These are phyloP conservation scores for Draba incana DNA, from an alignment of 345 rosid genomes.

Conservation along the genomic window DNA sequence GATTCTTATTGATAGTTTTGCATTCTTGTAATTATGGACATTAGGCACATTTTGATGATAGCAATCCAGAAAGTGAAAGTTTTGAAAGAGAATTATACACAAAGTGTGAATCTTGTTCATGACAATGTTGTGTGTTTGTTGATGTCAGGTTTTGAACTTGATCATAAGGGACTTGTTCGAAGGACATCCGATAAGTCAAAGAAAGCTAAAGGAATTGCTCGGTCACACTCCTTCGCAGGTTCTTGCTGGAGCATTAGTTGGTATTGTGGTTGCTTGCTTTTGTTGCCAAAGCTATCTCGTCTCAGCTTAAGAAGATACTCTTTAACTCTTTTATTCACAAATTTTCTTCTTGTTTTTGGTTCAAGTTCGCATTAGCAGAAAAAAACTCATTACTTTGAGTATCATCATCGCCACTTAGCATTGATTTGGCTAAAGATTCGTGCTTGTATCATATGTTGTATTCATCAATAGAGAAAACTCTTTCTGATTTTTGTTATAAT, in stretches of 20 bases:
- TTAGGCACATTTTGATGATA: constrained; percentile 4
- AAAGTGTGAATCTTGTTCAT: not conserved
- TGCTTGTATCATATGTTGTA: constrained; percentile 33
- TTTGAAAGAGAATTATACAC: not conserved
- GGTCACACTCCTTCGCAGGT: constrained; percentile 96
- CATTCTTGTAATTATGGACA: constrained; percentile 14
- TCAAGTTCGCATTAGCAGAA: constrained; percentile 15
- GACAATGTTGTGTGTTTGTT: constrained; percentile 5
- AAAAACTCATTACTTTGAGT: constrained; percentile 6
- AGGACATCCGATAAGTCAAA: constrained; percentile 91
- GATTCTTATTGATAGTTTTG: not conserved
- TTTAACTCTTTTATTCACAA: constrained; percentile 3
- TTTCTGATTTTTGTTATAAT: not conserved
- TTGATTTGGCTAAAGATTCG: constrained; percentile 22
- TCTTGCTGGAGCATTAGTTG: constrained; percentile 82
- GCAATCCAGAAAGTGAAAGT: not conserved
- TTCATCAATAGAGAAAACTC: constrained; percentile 31
- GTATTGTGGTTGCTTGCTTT: constrained; percentile 69
- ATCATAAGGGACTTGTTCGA: constrained; percentile 87
- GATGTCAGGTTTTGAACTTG: constrained; percentile 76
- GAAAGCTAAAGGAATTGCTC: constrained; percentile 91
- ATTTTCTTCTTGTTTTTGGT: constrained; percentile 15
- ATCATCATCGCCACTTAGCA: not conserved
- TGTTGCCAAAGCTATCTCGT: constrained; percentile 69
- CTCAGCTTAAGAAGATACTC: constrained; percentile 48